phyloP scores from a whole-genome alignment of 2,329 filamentous ascomycete genomes.

The Fusarium sp. region DNA sequence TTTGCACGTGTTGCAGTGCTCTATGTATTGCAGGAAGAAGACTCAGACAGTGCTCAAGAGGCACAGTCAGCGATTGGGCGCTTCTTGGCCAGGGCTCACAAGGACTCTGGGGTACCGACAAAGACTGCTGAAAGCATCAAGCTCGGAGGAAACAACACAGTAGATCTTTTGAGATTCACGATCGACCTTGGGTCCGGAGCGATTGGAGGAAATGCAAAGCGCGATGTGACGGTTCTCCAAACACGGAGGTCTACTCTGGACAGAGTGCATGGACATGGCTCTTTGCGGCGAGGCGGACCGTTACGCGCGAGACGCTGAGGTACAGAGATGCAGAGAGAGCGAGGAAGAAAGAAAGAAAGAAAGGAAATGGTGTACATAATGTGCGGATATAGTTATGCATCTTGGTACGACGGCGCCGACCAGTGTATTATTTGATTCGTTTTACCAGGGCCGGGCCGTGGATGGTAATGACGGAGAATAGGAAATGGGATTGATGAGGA shows the following conservation, averaged over 20 bases:
- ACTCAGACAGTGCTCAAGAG: conserved; percentile 59
- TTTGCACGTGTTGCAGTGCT: conserved; percentile 72
- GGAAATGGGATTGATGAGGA: conserved; percentile 27
- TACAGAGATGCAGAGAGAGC: background rate
- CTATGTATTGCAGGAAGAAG: conserved; percentile 68
- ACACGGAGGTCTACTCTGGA: background rate
- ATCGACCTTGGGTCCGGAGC: conserved; percentile 51
- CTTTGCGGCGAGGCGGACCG: conserved; percentile 18
- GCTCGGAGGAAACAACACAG: conserved; percentile 56
- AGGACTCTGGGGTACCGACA: conserved; percentile 43
- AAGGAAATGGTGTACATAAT: conserved; percentile 38
- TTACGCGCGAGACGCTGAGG: conserved; percentile 1
- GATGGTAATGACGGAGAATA: conserved; percentile 35
- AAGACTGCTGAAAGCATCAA: conserved; percentile 54
- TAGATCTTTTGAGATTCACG: conserved; percentile 61
- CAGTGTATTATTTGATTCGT: conserved; percentile 18
- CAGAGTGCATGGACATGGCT: background rate
- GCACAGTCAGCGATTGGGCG: conserved; percentile 66
- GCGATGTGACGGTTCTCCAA: conserved; percentile 12
- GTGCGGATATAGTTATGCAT: conserved; percentile 32
- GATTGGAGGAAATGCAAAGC: conserved; percentile 42
- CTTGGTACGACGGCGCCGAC: conserved; percentile 23
- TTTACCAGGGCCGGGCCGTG: conserved; percentile 25
- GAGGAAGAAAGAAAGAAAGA: background rate
- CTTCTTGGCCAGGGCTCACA: conserved; percentile 60